Percentiles rank a stretch among this genome's conserved stretches.
Conservation (phyloP, 108 stramenopile genomes). For the Skeletonema potamos region DNA sequence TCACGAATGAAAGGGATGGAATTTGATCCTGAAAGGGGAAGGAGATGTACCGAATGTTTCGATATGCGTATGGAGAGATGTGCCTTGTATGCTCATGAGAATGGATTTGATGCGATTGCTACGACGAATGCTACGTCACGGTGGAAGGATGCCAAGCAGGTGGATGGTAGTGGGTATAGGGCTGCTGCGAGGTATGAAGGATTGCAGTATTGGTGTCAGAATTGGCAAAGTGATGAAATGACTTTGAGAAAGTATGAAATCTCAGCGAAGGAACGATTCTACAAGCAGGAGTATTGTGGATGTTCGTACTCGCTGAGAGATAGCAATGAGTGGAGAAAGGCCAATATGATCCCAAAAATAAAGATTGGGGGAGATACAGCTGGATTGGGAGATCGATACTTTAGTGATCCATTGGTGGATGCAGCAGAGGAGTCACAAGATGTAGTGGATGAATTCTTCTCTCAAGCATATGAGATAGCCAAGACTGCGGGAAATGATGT, state of each 20-base stretch:
- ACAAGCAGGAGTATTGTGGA: constrained; percentile 77
- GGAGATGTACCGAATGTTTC: constrained; percentile 60
- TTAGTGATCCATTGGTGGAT: constrained; percentile 57
- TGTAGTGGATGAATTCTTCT: constrained; percentile 70
- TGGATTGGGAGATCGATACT: constrained; percentile 60
- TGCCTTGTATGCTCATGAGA: constrained; percentile 57
- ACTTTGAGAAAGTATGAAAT: constrained; percentile 64
- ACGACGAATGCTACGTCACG: constrained; percentile 61
- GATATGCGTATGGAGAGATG: constrained; percentile 73
- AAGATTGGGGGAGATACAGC: constrained; percentile 50
- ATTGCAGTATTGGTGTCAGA: constrained; percentile 42
- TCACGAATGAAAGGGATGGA: constrained; percentile 58
- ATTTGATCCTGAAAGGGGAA: constrained; percentile 56
- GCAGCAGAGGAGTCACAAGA: constrained; percentile 65
- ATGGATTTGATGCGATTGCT: constrained; percentile 63
- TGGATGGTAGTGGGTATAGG: constrained; percentile 44
- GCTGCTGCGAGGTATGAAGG: constrained; percentile 50
- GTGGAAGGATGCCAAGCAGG: constrained; percentile 66
- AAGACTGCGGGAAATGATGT: constrained; percentile 45
- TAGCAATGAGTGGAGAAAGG: constrained; percentile 57
- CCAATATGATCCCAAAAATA: constrained; percentile 57
- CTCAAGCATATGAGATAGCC: constrained; percentile 51
- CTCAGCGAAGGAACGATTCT: constrained; percentile 48
- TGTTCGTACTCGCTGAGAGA: constrained; percentile 59
- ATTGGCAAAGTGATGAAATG: constrained; percentile 63